These are phyloP conservation scores for Globisporangium parvum DNA, from an alignment of 352 stramenopile species.

Conservation along the genomic window DNA sequence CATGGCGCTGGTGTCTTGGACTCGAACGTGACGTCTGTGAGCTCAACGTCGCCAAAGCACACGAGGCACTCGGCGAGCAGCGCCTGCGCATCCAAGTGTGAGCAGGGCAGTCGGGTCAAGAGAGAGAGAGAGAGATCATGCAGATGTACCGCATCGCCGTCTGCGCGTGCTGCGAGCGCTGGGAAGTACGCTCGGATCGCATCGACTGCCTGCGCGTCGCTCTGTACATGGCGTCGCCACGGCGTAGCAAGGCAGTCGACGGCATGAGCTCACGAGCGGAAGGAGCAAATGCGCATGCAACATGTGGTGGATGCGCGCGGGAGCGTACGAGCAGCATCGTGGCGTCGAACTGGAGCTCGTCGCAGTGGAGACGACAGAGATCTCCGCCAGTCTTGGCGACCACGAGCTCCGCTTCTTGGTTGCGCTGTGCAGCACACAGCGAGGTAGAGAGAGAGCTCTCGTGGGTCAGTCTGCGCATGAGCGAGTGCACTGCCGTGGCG, in stretches of 20 bases:
- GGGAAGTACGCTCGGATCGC: conserved; percentile 63
- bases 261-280: neutral
- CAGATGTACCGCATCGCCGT: conserved; percentile 27
- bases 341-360: conserved; percentile 34
- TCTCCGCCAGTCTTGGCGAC: conserved; percentile 60
- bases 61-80: conserved; percentile 38
- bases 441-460: neutral
- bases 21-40: conserved; percentile 19
- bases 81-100: neutral
- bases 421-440: conserved; percentile 4
- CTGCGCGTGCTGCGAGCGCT: conserved; percentile 38
- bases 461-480: neutral
- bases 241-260: neutral
- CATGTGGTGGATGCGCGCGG: neutral
- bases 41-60: conserved; percentile 38
- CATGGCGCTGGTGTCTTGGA: neutral
- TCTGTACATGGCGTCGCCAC: conserved; percentile 20
- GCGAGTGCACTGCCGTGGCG: neutral
- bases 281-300: neutral
- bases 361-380: conserved; percentile 43
- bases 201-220: conserved; percentile 42
- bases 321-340: conserved; percentile 26
- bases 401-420: conserved; percentile 30
- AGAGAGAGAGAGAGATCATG: neutral
- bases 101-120: too few relatives aligned